These are phyloP conservation scores for Solioccasus polychromus DNA, from an alignment of 768 basidiomycete genomes.

Conservation along the genomic window DNA sequence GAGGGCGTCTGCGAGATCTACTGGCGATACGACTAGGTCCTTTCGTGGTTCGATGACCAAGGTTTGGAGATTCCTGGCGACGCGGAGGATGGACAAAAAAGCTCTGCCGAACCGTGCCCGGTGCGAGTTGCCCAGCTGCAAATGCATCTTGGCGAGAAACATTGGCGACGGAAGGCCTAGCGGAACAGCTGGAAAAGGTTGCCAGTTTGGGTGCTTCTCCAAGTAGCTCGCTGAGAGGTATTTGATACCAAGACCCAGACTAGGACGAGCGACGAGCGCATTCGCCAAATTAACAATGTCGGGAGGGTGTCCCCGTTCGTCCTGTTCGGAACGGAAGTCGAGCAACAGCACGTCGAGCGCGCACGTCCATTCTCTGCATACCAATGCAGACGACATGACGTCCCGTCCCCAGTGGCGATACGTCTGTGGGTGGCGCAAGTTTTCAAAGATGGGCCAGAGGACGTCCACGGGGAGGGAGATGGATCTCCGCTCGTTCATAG, in stretches of 20 bases:
- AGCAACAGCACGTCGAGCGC: slow-evolving; percentile 9
- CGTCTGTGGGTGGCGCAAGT: not conserved
- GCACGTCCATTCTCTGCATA: slow-evolving; percentile 11
- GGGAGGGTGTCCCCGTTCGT: not conserved
- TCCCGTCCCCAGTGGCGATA: slow-evolving; percentile 3
- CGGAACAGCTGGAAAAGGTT: not conserved
- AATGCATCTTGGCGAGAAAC: not conserved
- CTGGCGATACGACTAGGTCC: not conserved
- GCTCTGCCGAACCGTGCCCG: not conserved
- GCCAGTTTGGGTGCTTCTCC: slow-evolving; percentile 5
- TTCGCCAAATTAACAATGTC: slow-evolving; percentile 5
- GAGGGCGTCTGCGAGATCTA: not conserved
- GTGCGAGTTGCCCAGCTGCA: not conserved
- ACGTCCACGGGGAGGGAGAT: slow-evolving; percentile 4
- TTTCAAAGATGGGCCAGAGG: slow-evolving; percentile 6
- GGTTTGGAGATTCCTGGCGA: slow-evolving; percentile 1
- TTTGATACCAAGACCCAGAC: slow-evolving; percentile 7
- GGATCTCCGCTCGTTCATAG: not conserved
- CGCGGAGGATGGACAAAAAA: slow-evolving; percentile 3
- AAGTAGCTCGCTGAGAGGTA: slow-evolving; percentile 8
- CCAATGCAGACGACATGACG: slow-evolving; percentile 5
- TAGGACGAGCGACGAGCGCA: not conserved
- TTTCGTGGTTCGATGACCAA: not conserved
- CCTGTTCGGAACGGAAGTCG: slow-evolving; percentile 4
- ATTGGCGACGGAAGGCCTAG: no score